A percentile compares a stretch with the other conserved stretches of the same genome.
Conservation (phyloP, 2,329 filamentous ascomycete genomes). For the Chrysoporthe austroafricana region DNA sequence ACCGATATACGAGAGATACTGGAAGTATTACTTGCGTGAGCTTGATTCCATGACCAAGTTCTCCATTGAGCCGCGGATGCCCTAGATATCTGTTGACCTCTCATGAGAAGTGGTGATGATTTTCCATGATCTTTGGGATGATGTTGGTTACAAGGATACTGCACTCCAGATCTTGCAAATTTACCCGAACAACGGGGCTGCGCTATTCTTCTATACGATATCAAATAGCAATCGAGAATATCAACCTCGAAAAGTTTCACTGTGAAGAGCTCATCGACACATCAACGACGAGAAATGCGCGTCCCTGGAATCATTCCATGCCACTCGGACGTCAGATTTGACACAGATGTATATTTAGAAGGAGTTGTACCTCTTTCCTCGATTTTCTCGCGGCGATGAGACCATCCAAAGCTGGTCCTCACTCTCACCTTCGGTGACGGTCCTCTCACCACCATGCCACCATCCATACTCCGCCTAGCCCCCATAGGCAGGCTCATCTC, state of each 20-base stretch:
- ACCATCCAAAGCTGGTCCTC: background rate
- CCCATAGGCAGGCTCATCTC: background rate
- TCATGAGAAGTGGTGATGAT: background rate
- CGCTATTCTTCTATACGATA: background rate
- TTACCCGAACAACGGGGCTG: background rate
- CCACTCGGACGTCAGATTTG: background rate
- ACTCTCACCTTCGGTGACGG: background rate
- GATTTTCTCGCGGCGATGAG: background rate
- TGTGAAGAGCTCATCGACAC: background rate
- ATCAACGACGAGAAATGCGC: background rate
- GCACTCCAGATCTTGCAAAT: background rate
- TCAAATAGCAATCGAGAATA: background rate
- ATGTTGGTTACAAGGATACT: conserved; percentile 1
- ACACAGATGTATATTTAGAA: background rate
- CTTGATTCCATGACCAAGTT: too few relatives aligned
- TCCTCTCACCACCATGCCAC: background rate
- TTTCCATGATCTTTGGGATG: background rate
- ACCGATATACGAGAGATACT: too few relatives aligned
- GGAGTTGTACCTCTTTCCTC: too few relatives aligned
- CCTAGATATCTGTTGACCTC: too few relatives aligned
- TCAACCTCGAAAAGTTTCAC: background rate
- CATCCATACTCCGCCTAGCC: background rate
- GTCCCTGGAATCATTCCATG: background rate
- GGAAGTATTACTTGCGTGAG: too few relatives aligned
- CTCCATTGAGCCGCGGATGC: too few relatives aligned